Base-by-base conservation (phyloP, 1,284 basidiomycete species). In the Gymnopus androsaceus region DNA sequence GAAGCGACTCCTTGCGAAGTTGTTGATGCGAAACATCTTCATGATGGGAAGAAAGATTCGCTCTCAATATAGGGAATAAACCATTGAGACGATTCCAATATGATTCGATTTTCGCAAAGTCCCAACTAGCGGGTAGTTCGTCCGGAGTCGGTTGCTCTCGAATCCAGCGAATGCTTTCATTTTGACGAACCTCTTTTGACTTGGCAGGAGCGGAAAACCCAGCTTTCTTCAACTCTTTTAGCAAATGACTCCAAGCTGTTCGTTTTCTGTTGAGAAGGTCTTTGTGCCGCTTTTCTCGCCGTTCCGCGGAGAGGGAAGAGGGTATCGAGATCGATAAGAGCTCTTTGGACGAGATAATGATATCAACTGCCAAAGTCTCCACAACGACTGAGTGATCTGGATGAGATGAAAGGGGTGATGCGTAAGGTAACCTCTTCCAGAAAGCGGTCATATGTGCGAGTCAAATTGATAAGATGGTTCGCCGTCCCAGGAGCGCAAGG, bases 211-310 rank as follows among this genome's bases (percentile, higher is more conserved):
- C 72, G 0, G 92, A 79, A 56, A 98, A 80, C 4, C 97, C 97
- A 28, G 86, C 76, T 1, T 83, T 82, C 66, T 92, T 92, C 36
- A 98, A 77, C 66, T 95, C 92, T 72, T 94, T 96, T 60, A 98
- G 77, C 19, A 98, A 76, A 67, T 98, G 94, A 27, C 89, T 86
- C 84, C 90, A 95, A 1, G 95, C 95, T 67, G 94, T 94, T 58
- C 91, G 81, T 74, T 99, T 99, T 30, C 92, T 84, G 7, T 88
- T 84, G 48, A 95, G 70, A 4, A 90, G 72, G 34, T 88, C 83
- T 69, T 96, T 97, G 61, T 84, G 79, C 42, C 83, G 77, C 72
- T 93, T 95, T 56, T 78, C 77, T 51, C 88, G 84, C 46, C 83
- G 85, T 59, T 90, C 85, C 31, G 77, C 74, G 2, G 83, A 68